phyloP scores from a whole-genome alignment of 306 rosid species.

The Cucumis hystrix region DNA sequence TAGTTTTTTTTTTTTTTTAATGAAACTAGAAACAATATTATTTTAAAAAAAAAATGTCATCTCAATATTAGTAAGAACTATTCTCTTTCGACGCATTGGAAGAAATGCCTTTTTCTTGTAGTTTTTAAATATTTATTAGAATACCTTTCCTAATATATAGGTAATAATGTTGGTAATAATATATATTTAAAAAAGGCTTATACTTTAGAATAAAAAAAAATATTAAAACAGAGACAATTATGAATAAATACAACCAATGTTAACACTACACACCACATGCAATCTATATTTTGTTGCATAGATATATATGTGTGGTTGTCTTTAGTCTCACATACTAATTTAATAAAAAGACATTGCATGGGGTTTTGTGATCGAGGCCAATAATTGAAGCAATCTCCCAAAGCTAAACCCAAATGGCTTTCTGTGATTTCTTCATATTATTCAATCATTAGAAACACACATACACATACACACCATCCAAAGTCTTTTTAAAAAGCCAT shows the following conservation, averaged over 20 bases:
- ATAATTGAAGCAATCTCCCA: conserved; percentile 5
- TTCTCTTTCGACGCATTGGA: too few relatives aligned
- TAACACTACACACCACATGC: background rate
- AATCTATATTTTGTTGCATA: background rate
- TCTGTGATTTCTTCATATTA: background rate
- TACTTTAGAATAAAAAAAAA: background rate
- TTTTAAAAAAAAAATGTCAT: too few relatives aligned
- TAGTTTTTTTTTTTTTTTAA: too few relatives aligned
- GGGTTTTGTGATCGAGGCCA: background rate
- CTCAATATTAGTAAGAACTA: too few relatives aligned
- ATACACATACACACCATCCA: background rate
- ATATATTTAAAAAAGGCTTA: too few relatives aligned
- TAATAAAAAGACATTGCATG: background rate
- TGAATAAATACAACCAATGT: background rate
- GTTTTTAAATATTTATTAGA: too few relatives aligned
- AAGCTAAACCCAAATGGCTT: background rate
- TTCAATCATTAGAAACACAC: background rate
- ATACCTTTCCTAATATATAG: too few relatives aligned
- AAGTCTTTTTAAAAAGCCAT: background rate
- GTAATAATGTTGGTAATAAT: too few relatives aligned
- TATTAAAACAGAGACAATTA: background rate
- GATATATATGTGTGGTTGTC: background rate
- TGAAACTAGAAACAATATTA: too few relatives aligned
- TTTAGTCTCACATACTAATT: background rate
- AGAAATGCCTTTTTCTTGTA: too few relatives aligned